These are phyloP conservation scores for Calonectria hawksworthii DNA, from an alignment of 2,329 filamentous ascomycete species.

Conservation along the genomic window DNA sequence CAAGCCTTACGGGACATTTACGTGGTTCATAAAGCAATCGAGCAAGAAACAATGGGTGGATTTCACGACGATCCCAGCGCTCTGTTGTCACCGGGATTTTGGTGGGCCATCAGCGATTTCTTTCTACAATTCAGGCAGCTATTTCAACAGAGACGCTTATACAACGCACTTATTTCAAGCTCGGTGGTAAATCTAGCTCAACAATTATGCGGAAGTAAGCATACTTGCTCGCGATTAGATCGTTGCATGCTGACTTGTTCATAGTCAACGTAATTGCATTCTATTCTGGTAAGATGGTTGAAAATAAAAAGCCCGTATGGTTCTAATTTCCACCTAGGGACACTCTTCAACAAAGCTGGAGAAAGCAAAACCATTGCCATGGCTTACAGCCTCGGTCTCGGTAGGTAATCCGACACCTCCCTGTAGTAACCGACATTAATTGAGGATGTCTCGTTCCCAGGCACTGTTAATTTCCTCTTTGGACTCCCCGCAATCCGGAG, in stretches of 20 bases:
- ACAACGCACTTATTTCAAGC: constrained; percentile 49
- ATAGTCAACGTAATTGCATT: constrained; percentile 11
- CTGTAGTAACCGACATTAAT: not conserved
- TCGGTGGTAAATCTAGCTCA: constrained; percentile 51
- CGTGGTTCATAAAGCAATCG: constrained; percentile 53
- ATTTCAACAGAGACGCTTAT: constrained; percentile 46
- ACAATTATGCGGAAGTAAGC: constrained; percentile 50
- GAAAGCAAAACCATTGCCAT: constrained; percentile 39
- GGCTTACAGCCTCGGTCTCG: constrained; percentile 43
- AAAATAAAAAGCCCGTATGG: not conserved
- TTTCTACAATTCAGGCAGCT: constrained; percentile 46
- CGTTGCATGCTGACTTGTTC: not conserved
- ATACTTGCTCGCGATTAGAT: not conserved
- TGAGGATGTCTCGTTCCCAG: constrained; percentile 15
- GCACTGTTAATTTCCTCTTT: constrained; percentile 59
- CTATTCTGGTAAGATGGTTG: constrained; percentile 40
- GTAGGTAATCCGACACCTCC: not conserved
- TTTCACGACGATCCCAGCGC: constrained; percentile 39
- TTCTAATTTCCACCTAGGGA: constrained; percentile 33
- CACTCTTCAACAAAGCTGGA: constrained; percentile 43
- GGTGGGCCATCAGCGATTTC: constrained; percentile 47
- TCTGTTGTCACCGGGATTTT: constrained; percentile 43
- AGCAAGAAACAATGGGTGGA: constrained; percentile 46
- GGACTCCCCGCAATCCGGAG: constrained; percentile 54
- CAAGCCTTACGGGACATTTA: constrained; percentile 59